These are phyloP conservation scores for Didymella glomerata DNA, from an alignment of 2,329 filamentous ascomycete genomes.

Conservation along the genomic window DNA sequence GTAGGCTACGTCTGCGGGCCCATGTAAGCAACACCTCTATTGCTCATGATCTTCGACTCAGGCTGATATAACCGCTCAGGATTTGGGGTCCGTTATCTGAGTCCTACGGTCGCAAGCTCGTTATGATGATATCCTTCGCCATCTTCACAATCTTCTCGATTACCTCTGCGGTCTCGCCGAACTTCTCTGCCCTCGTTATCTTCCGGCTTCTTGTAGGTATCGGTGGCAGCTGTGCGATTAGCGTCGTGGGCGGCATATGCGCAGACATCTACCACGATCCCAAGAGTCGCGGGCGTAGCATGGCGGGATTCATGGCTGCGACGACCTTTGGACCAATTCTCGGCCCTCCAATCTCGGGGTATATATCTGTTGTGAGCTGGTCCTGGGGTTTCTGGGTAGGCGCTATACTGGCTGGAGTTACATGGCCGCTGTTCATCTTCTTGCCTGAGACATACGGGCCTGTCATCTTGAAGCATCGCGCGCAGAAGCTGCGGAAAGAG, in stretches of 20 bases:
- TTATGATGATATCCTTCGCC: constrained; percentile 61
- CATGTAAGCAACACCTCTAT: constrained; percentile 27
- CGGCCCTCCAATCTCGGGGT: constrained; percentile 71
- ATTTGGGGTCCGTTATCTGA: constrained; percentile 57
- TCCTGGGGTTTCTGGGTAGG: constrained; percentile 76
- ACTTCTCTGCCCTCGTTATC: constrained; percentile 54
- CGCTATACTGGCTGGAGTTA: constrained; percentile 71
- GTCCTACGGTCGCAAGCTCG: constrained; percentile 55
- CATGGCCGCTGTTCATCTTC: constrained; percentile 67
- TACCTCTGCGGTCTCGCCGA: constrained; percentile 55
- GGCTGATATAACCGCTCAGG: not conserved
- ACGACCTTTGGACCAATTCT: constrained; percentile 73
- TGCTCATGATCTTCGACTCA: not conserved
- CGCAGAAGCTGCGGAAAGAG: constrained; percentile 64
- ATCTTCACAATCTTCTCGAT: constrained; percentile 57
- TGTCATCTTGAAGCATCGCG: constrained; percentile 60
- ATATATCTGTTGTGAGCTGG: constrained; percentile 69
- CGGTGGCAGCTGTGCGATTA: constrained; percentile 60
- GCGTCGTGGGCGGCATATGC: constrained; percentile 68
- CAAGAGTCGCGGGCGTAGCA: constrained; percentile 44
- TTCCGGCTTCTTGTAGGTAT: constrained; percentile 57
- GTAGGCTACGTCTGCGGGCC: constrained; percentile 59
- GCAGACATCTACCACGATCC: constrained; percentile 71
- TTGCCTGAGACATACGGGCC: constrained; percentile 64
- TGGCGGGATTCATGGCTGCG: constrained; percentile 57